These are phyloP conservation scores for Ogataea chonburiensis DNA, from an alignment of 805 yeast species.

Conservation along the genomic window DNA sequence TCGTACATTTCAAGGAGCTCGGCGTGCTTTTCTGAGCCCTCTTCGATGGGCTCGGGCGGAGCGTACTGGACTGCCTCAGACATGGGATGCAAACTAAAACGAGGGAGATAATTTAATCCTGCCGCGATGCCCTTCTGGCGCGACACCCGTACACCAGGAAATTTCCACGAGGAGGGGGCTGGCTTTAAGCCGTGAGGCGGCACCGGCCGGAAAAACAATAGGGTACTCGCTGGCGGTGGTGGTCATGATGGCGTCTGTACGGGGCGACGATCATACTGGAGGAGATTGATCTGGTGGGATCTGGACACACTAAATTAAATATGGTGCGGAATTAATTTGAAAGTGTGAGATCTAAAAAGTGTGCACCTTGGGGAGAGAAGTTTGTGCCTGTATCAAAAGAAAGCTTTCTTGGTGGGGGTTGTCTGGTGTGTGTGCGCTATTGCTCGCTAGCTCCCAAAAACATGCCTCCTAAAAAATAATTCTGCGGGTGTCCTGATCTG, in stretches of 20 bases:
- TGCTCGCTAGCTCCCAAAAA: not conserved
- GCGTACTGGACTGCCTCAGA: conserved; percentile 2
- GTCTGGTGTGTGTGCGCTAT: too few relatives aligned
- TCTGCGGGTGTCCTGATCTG: conserved; percentile 7
- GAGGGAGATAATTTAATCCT: conserved; percentile 9
- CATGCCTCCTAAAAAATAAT: conserved; percentile 7
- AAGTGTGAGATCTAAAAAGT: too few relatives aligned
- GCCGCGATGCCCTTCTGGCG: conserved; percentile 2
- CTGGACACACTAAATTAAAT: too few relatives aligned
- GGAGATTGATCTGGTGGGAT: too few relatives aligned
- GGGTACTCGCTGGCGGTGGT: too few relatives aligned
- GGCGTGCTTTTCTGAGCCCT: conserved; percentile 1
- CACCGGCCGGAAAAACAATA: too few relatives aligned
- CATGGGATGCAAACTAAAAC: conserved; percentile 1
- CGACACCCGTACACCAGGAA: conserved; percentile 8
- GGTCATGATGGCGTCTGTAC: too few relatives aligned
- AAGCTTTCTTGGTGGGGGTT: too few relatives aligned
- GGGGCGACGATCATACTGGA: too few relatives aligned
- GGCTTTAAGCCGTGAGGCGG: conserved; percentile 1
- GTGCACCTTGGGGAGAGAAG: too few relatives aligned
- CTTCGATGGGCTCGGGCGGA: conserved; percentile 3
- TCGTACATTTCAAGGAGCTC: not conserved
- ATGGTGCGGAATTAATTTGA: too few relatives aligned
- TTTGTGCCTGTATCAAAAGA: too few relatives aligned
- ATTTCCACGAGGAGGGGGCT: conserved; percentile 1